These are phyloP conservation scores for Cryptococcus floricola DNA, from an alignment of 1,284 basidiomycete species.

Conservation along the genomic window DNA sequence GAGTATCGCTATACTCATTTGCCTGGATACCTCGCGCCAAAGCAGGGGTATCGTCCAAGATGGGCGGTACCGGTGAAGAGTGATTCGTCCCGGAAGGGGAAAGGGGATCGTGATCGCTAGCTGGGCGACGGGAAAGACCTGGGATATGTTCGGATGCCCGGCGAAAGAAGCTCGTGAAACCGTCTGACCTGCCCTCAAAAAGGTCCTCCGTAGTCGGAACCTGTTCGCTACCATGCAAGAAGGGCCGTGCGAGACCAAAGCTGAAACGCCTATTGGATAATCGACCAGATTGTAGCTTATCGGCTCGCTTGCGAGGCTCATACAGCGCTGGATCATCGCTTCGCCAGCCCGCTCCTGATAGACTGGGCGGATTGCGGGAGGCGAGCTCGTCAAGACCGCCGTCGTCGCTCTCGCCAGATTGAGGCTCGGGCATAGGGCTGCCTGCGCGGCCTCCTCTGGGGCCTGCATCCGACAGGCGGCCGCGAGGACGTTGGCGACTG, in stretches of 20 bases:
- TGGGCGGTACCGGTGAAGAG: conserved; percentile 15
- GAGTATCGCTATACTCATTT: conserved; percentile 4
- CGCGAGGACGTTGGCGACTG: not conserved
- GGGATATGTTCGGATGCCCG: conserved; percentile 37
- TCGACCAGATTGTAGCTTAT: not conserved
- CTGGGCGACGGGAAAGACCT: conserved; percentile 17
- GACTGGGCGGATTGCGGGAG: not conserved
- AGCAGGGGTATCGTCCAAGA: conserved; percentile 19
- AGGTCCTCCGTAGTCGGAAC: conserved; percentile 8
- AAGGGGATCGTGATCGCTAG: conserved; percentile 5
- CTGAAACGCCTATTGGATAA: conserved; percentile 6
- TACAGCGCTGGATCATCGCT: conserved; percentile 25
- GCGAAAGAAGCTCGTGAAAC: conserved; percentile 20
- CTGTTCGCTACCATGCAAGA: conserved; percentile 2
- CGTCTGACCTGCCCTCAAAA: not conserved
- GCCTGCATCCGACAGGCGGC: conserved; percentile 29
- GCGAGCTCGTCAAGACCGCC: conserved; percentile 21
- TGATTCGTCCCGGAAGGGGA: not conserved
- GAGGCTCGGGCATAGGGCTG: conserved; percentile 37
- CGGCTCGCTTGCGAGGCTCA: conserved; percentile 8
- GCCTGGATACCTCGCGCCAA: conserved; percentile 9
- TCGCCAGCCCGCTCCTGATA: conserved; percentile 19
- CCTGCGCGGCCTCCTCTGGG: conserved; percentile 36
- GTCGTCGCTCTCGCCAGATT: conserved; percentile 61
- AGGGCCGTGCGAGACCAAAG: not conserved